Evolutionary conservation across 1,284 basidiomycete genomes (phyloP).

Genomic region (Austroboletus sp.): DNA sequence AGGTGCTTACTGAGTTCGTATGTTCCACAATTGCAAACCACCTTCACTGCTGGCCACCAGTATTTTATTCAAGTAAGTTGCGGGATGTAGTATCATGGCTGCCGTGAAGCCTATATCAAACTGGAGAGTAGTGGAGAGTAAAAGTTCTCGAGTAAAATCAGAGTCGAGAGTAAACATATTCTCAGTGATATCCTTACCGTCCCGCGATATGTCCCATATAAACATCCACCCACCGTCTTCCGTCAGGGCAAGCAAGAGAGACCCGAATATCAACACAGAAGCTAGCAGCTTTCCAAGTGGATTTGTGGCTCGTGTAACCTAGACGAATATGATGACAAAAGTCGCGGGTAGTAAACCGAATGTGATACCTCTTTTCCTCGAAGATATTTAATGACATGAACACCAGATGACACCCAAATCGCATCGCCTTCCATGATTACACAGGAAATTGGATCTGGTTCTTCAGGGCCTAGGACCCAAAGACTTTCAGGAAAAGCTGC

Average conservation of each 20-base stretch:
- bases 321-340: slow-evolving; percentile 5
- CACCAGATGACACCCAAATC: slow-evolving; percentile 76
- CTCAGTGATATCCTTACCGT: slow-evolving; percentile 18
- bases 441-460: slow-evolving; percentile 64
- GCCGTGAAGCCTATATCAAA: slow-evolving; percentile 81
- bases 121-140: slow-evolving; percentile 46
- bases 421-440: slow-evolving; percentile 81
- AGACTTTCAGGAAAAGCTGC: slow-evolving; percentile 1
- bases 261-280: slow-evolving; percentile 71
- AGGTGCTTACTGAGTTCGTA: slow-evolving; percentile 64
- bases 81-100: slow-evolving; percentile 80
- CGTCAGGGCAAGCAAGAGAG: slow-evolving; percentile 71
- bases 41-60: slow-evolving; percentile 82
- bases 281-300: slow-evolving; percentile 56
- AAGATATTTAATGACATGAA: slow-evolving; percentile 68
- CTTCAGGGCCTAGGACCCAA: slow-evolving; percentile 62
- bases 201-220: slow-evolving; percentile 67
- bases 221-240: slow-evolving; percentile 77
- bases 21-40: slow-evolving; percentile 89
- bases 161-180: neutral
- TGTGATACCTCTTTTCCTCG: slow-evolving; percentile 76
- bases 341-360: slow-evolving; percentile 1
- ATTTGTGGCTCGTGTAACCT: slow-evolving; percentile 51
- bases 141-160: slow-evolving; percentile 20
- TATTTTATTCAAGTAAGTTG: slow-evolving; percentile 96